These are phyloP conservation scores for Pugionium cornutum DNA, from an alignment of 345 rosid genomes.

Conservation along the genomic window DNA sequence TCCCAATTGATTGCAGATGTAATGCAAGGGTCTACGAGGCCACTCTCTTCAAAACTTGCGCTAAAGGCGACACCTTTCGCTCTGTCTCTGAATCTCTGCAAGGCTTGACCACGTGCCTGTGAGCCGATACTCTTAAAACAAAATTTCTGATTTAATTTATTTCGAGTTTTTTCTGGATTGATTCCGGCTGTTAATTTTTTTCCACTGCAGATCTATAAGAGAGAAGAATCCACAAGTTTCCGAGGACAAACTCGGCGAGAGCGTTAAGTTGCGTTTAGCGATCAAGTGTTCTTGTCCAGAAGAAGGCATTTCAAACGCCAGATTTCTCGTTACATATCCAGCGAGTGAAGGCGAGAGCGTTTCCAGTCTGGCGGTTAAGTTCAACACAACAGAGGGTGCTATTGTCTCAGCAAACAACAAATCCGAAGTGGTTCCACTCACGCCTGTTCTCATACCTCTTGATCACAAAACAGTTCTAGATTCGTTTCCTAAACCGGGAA, in stretches of 20 bases:
- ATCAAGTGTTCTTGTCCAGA: constrained; percentile 64
- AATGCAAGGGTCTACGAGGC: constrained; percentile 59
- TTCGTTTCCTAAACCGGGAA: constrained; percentile 41
- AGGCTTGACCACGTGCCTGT: constrained; percentile 69
- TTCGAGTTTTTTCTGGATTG: neutral
- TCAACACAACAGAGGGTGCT: constrained; percentile 64
- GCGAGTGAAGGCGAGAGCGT: constrained; percentile 57
- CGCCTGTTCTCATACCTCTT: constrained; percentile 68
- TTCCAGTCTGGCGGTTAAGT: constrained; percentile 52
- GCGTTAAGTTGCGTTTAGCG: constrained; percentile 50
- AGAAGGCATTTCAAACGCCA: constrained; percentile 40
- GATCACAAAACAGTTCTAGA: constrained; percentile 47
- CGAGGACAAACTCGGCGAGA: constrained; percentile 49
- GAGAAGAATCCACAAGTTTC: constrained; percentile 55
- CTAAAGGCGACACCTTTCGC: constrained; percentile 62
- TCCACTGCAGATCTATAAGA: constrained; percentile 44
- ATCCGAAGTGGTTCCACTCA: constrained; percentile 45
- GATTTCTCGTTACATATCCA: constrained; percentile 63
- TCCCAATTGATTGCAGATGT: constrained; percentile 71
- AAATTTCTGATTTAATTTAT: neutral
- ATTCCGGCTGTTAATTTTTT: neutral
- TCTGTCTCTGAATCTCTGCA: constrained; percentile 60
- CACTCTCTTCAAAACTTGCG: constrained; percentile 46
- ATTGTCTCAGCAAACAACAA: constrained; percentile 63
- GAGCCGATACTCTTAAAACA: neutral